Evolutionary conservation across 768 basidiomycete genomes (phyloP), one percentile per base, ranked within the genome.

Genomic region (Porphyrellus cyaneotinctus): DNA sequence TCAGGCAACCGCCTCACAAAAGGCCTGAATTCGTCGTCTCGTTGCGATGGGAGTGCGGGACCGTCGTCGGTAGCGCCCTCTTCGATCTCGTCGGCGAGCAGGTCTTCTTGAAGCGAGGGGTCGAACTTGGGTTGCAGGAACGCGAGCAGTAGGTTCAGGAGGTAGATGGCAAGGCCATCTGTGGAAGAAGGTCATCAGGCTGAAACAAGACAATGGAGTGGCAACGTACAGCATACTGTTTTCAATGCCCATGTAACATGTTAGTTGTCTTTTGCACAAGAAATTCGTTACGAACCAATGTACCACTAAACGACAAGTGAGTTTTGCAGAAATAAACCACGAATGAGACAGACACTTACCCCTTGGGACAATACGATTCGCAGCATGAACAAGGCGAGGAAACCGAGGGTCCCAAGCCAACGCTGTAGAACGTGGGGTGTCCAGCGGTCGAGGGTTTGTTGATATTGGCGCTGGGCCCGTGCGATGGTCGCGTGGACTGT

Each of bases 71-170:
- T 76, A 2, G 87, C 89, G 18, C 95, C 97, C 66, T 92, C 95
- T 63, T 99, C 97, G 18, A 97, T 88, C 65, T 97, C 95, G 59
- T 95, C 90, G 2, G 93, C 97, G 57, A 91, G 78, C 13, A 97
- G 75, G 68, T 99, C 97, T 42, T 91, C 91, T 58, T 94, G 88
- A 30, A 97, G 75, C 2, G 95, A 95, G 1, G 97, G 95, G 71
- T 99, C 97, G 69, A 99, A 98, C 69, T 88, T 91, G 31, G 97
- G 97, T 75, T 97, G 95, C 17, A 99, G 78, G 78, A 99, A 99
- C 2, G 97, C 95, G 59, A 99, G 81, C 49, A 99, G 84, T 48
- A 99, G 83, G 74, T 99, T 97, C 54, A 97, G 80, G 57, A 95
- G 83, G 73, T 97, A 97, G 61, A 97, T 97, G 28, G 91, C 94